Evolutionary conservation across 1,139 yeast species (phyloP).

Genomic region (Arxiozyma slooffiae): DNA sequence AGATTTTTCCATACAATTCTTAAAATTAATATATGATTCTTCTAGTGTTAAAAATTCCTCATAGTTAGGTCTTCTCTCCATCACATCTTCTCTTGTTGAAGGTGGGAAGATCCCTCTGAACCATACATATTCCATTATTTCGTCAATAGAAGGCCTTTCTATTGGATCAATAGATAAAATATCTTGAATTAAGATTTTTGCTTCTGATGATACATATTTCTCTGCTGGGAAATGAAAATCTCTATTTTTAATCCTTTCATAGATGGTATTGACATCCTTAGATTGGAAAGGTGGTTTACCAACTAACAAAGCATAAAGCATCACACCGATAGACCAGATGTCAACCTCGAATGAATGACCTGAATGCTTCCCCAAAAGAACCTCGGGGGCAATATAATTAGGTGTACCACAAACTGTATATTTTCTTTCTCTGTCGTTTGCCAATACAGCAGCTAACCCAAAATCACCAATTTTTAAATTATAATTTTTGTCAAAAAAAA

Average conservation of each 20-base stretch:
- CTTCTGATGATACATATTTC: constrained; percentile 59
- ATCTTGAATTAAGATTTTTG: constrained; percentile 59
- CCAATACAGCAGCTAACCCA: constrained; percentile 75
- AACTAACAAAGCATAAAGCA: constrained; percentile 79
- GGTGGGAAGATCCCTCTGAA: constrained; percentile 81
- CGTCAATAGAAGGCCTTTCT: constrained; percentile 70
- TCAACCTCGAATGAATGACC: constrained; percentile 95
- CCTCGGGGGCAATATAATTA: constrained; percentile 96
- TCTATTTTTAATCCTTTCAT: constrained; percentile 79
- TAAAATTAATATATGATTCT: constrained; percentile 63
- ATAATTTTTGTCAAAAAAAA: constrained; percentile 87
- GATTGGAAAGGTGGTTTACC: constrained; percentile 98
- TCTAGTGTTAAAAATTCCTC: constrained; percentile 41
- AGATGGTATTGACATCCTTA: constrained; percentile 85
- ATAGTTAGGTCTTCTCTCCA: constrained; percentile 53
- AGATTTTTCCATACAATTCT: constrained; percentile 51
- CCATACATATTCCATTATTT: constrained; percentile 74
- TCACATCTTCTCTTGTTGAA: constrained; percentile 51
- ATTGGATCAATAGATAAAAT: constrained; percentile 71
- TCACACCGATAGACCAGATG: constrained; percentile 94
- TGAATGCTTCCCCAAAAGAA: constrained; percentile 72
- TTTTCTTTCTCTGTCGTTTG: constrained; percentile 56
- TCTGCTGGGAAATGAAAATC: constrained; percentile 77
- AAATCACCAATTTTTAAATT: constrained; percentile 92
- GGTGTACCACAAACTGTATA: constrained; percentile 97